These are phyloP conservation scores for Penicillium sp. DNA, from an alignment of 2,329 filamentous ascomycete species.

Conservation along the genomic window DNA sequence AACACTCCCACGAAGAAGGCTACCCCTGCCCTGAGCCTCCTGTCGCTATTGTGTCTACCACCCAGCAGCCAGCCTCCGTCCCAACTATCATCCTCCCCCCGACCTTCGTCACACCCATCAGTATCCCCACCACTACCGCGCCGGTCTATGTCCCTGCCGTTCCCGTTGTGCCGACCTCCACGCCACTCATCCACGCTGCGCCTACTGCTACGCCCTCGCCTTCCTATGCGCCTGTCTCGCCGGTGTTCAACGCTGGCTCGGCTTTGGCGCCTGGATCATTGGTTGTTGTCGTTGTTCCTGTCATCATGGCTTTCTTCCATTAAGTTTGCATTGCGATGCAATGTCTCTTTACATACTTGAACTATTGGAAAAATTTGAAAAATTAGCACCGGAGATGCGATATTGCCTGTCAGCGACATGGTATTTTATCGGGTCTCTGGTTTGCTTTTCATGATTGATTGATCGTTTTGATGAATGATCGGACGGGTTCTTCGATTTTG, in stretches of 20 bases:
- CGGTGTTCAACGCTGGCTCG: conserved; percentile 23
- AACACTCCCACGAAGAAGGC: conserved; percentile 11
- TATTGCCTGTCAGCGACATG: neutral
- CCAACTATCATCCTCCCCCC: conserved; percentile 14
- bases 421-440: no score
- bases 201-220: conserved; percentile 10
- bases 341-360: neutral
- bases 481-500: no score
- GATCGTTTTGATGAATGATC: conserved; percentile 9
- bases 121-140: conserved; percentile 16
- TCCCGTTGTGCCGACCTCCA: conserved; percentile 11
- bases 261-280: conserved; percentile 16
- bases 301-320: conserved; percentile 21
- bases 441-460: neutral
- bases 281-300: conserved; percentile 17
- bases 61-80: neutral
- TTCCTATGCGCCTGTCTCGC: neutral
- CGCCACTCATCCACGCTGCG: conserved; percentile 19
- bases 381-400: neutral
- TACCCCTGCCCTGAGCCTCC: conserved; percentile 20
- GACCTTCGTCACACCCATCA: conserved; percentile 22
- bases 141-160: conserved; percentile 10
- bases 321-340: conserved; percentile 1
- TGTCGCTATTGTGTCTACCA: neutral
- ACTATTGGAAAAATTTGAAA: neutral